Evolutionary conservation across 495 filamentous ascomycete species (phyloP), one percentile per base, ranked within the genome.

Genomic region (Usnea hakonensis): DNA sequence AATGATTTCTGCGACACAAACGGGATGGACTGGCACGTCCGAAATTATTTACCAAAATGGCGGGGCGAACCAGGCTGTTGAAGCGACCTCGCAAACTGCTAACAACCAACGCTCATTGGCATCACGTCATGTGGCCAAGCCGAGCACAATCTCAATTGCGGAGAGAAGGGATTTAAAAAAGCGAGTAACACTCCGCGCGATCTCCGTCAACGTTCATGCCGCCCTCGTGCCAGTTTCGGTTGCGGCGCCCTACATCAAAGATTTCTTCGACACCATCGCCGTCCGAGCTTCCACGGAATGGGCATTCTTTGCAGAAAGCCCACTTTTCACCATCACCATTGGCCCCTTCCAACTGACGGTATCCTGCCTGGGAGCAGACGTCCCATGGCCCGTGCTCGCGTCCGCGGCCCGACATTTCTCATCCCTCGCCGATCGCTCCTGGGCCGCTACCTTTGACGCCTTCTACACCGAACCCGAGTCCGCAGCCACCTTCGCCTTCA

Each of bases 191-290:
- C 8, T 56, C 32, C 17, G 5, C 1, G 21, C 21, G 11, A 21
- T 13, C 17, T 36, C 19, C 17, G 35, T 11, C 36, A 56, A 56
- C 16, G 5, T 38, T 1, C 32, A 56, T 19, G 23, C 6, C 5
- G 21, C 1, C 0, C 35, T 56, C 14, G 32, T 56, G 10, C 54
- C 54, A 36, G 2, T 37, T 21, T n/a, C 54, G 13, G 6, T 37
- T 10, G 30, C 54, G 13, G 32, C 54, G 30, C 32, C 54, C 19
- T 37, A 13, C 13, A 6, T 37, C 1, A 56, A 38, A 38, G 36
- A 28, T 32, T 56, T 56, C 36, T 56, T 56, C 54, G 36, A 56
- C 23, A 26, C 54, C 32, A 28, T 56, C 32, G 54, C 32, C 32
- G 17, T 16, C 13, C 30, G 36, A 56, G 32, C 54, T 21, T 21